Conservation (phyloP, 805 yeast species). For the Hanseniaspora jakobsenii region DNA sequence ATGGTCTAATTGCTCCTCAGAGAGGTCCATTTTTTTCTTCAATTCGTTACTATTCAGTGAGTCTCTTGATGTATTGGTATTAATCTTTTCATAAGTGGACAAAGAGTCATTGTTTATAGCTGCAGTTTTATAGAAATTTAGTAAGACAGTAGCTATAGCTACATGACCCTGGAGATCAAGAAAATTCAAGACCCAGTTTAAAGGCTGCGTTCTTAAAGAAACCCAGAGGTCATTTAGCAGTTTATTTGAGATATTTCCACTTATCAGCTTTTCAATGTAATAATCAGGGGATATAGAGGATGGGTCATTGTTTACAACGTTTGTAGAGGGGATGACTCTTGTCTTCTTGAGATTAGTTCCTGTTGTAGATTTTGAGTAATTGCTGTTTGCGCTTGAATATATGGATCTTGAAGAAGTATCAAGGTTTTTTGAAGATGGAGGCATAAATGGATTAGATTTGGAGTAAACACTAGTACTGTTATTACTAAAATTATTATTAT, state of each 20-base stretch:
- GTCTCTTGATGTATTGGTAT: no score
- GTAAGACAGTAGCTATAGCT: constrained; percentile 56
- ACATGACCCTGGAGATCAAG: constrained; percentile 72
- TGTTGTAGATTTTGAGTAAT: constrained; percentile 20
- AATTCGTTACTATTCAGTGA: no score
- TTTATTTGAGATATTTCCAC: constrained; percentile 51
- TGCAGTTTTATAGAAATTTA: constrained; percentile 32
- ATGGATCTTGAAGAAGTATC: not conserved
- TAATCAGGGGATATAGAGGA: constrained; percentile 49
- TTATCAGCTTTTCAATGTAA: constrained; percentile 63
- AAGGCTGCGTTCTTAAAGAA: constrained; percentile 78
- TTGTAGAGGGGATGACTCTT: not conserved
- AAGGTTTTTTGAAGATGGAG: not conserved
- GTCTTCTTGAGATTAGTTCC: constrained; percentile 17
- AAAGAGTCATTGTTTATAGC: constrained; percentile 21
- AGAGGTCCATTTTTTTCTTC: no score
- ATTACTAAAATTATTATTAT: no score
- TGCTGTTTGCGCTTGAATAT: no score
- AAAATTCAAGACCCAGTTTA: constrained; percentile 69
- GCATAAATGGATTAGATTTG: not conserved
- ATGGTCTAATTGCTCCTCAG: constrained; percentile 43
- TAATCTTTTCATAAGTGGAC: no score
- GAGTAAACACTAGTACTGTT: not conserved
- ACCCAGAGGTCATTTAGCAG: constrained; percentile 82
- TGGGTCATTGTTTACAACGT: constrained; percentile 20